A percentile compares a stretch with the other conserved stretches of the same genome.
Conservation (phyloP, 768 basidiomycete genomes). For the Dioszegia crocea region DNA sequence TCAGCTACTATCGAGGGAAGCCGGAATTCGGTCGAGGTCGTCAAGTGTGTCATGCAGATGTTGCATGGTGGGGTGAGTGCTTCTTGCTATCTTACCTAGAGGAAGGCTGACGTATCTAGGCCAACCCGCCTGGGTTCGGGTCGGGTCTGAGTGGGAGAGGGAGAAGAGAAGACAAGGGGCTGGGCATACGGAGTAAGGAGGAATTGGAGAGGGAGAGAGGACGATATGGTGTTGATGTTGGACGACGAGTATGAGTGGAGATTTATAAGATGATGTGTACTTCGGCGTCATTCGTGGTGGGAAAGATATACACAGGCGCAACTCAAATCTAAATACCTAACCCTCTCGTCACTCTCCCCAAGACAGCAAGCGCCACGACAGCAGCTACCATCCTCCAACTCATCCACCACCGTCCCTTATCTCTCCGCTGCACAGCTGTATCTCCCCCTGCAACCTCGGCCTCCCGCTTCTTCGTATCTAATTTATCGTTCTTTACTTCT, state of each 20-base stretch:
- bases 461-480: not conserved
- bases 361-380: slow-evolving; percentile 36
- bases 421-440: not conserved
- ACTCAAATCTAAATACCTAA: not conserved
- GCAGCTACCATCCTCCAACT: slow-evolving; percentile 43
- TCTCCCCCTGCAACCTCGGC: not conserved
- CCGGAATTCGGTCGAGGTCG: slow-evolving; percentile 75
- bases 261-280: too few species aligned
- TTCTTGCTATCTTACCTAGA: not conserved
- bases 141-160: slow-evolving; percentile 65
- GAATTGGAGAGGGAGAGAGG: slow-evolving; percentile 80
- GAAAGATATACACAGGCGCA: too few species aligned
- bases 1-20: slow-evolving; percentile 95
- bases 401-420: slow-evolving; percentile 28
- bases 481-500: not conserved
- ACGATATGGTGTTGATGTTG: slow-evolving; percentile 63
- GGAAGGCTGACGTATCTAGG: slow-evolving; percentile 19
- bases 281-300: too few species aligned
- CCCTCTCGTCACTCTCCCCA: slow-evolving; percentile 34
- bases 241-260: slow-evolving; percentile 41
- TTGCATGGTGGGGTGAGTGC: slow-evolving; percentile 73
- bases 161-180: slow-evolving; percentile 67
- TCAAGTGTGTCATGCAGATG: slow-evolving; percentile 78
- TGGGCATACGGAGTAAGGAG: slow-evolving; percentile 62
- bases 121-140: slow-evolving; percentile 57